These are phyloP conservation scores for Calycina marina DNA, from an alignment of 2,329 filamentous ascomycete genomes.

Conservation along the genomic window DNA sequence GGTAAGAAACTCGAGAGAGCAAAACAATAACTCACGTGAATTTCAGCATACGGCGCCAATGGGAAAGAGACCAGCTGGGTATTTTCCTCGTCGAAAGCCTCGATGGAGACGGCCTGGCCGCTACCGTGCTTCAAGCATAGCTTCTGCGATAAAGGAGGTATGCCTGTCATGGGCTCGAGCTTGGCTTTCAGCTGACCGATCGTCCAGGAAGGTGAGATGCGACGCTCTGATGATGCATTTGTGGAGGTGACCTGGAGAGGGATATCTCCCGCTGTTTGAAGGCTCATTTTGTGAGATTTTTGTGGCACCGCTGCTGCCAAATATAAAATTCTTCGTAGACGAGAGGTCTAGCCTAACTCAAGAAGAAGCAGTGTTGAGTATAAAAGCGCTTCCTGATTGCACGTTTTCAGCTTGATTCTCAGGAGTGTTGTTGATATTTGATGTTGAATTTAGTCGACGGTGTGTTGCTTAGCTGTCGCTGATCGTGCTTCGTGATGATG, in stretches of 20 bases:
- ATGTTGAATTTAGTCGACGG: too few relatives aligned
- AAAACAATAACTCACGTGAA: slow-evolving; percentile 50
- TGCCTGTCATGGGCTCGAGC: slow-evolving; percentile 83
- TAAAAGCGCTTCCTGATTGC: too few relatives aligned
- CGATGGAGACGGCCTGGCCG: slow-evolving; percentile 47
- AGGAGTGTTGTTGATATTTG: too few relatives aligned
- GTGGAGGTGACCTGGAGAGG: slow-evolving; percentile 63
- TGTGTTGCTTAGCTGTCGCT: too few relatives aligned
- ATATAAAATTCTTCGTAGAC: too few relatives aligned
- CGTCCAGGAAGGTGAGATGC: slow-evolving; percentile 84
- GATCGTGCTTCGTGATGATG: too few relatives aligned
- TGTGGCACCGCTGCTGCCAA: too few relatives aligned
- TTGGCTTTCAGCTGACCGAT: slow-evolving; percentile 72
- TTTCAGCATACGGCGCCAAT: slow-evolving; percentile 60
- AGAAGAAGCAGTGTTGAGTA: too few relatives aligned
- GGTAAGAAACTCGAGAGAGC: slow-evolving; percentile 3
- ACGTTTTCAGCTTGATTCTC: too few relatives aligned
- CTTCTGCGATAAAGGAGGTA: slow-evolving; percentile 66
- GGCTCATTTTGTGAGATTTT: too few relatives aligned
- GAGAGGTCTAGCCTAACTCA: too few relatives aligned
- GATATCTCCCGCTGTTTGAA: slow-evolving; percentile 50
- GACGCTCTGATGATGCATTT: slow-evolving; percentile 70
- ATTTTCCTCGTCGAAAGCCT: slow-evolving; percentile 59
- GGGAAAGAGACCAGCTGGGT: slow-evolving; percentile 49
- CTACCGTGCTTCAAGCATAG: slow-evolving; percentile 54